These are phyloP conservation scores for Gynandropsis gynandra DNA, from an alignment of 345 rosid species.

Conservation along the genomic window DNA sequence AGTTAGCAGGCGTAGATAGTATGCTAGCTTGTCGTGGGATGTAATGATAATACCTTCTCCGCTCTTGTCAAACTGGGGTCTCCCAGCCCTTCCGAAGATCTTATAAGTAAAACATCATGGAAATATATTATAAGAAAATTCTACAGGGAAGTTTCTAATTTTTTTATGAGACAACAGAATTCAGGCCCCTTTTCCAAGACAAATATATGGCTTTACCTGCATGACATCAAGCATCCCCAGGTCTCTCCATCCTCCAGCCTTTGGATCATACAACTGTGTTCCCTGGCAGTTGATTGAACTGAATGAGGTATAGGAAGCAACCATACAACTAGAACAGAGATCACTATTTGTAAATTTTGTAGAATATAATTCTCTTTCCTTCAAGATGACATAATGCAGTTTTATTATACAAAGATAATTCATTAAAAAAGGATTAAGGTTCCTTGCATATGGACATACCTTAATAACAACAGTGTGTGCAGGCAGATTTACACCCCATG, in stretches of 20 bases:
- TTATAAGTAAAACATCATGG: conserved; percentile 24
- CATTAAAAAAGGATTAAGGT: not conserved
- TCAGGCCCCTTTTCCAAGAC: conserved; percentile 10
- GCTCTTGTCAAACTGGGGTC: conserved; percentile 98
- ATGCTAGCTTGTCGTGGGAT: conserved; percentile 86
- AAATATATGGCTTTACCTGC: conserved; percentile 52
- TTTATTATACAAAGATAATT: conserved; percentile 5
- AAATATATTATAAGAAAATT: not conserved
- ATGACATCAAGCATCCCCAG: conserved; percentile 98
- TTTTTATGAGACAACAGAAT: not conserved
- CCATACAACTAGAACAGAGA: conserved; percentile 8
- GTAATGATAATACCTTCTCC: conserved; percentile 99
- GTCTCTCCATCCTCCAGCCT: conserved; percentile 99
- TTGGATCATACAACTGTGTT: conserved; percentile 89
- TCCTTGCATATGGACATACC: conserved; percentile 39
- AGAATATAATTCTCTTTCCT: conserved; percentile 7
- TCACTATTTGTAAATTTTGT: conserved; percentile 15
- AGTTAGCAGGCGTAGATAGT: conserved; percentile 84
- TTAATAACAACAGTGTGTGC: conserved; percentile 97
- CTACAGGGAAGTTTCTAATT: not conserved
- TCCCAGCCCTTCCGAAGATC: conserved; percentile 99
- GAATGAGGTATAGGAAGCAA: conserved; percentile 17
- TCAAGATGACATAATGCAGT: conserved; percentile 11
- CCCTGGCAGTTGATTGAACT: conserved; percentile 48
- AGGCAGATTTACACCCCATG: conserved; percentile 98